These are phyloP conservation scores for Bruguiera parviflora DNA, from an alignment of 345 rosid genomes.

Conservation along the genomic window DNA sequence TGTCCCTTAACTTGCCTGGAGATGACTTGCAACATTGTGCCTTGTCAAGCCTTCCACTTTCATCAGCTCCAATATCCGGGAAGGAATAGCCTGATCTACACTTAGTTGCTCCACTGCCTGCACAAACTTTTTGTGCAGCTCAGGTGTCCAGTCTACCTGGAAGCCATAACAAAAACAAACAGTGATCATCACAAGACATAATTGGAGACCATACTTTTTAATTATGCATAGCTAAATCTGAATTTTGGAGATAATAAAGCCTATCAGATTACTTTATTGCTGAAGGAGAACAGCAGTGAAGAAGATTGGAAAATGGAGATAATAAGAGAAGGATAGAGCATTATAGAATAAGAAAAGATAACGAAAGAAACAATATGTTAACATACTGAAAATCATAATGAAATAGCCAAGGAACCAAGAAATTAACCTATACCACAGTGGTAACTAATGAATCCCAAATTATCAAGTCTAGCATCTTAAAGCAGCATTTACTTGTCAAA, in stretches of 20 bases:
- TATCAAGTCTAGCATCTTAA: neutral
- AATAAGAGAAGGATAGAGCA: neutral
- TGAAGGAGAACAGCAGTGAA: too few relatives aligned
- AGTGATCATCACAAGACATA: neutral
- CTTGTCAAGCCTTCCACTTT: constrained; percentile 90
- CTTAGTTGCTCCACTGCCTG: constrained; percentile 89
- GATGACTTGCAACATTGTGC: constrained; percentile 98
- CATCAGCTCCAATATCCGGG: constrained; percentile 93
- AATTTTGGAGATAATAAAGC: neutral
- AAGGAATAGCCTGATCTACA: constrained; percentile 90
- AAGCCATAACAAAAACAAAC: constrained; percentile 10
- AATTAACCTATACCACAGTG: neutral
- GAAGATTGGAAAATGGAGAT: neutral
- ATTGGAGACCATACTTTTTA: neutral
- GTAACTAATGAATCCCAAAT: neutral
- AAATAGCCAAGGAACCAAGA: neutral
- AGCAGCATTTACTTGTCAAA: neutral
- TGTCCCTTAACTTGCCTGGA: constrained; percentile 55
- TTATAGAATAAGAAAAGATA: neutral
- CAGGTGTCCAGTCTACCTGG: constrained; percentile 94
- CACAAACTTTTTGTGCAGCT: constrained; percentile 86
- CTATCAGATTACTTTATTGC: too few relatives aligned
- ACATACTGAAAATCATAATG: neutral
- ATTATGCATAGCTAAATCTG: neutral
- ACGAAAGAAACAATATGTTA: neutral